Base-by-base conservation (phyloP, 345 rosid species). In the Pugionium dolabratum region DNA sequence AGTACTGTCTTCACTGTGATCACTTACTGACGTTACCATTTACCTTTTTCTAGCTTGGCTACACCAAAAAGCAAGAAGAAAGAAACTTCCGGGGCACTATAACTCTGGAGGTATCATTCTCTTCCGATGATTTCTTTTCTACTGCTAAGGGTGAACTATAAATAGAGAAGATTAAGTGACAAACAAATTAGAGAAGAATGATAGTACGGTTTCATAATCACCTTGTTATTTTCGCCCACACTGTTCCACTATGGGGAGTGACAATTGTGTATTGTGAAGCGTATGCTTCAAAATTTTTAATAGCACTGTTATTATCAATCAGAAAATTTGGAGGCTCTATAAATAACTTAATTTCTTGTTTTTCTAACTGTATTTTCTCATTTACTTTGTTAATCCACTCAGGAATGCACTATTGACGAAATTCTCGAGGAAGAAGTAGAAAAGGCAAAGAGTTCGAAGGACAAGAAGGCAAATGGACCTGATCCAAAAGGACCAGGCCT, bases 41-140 rank as follows among this genome's bases (percentile, higher is more conserved):
- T 40, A 25, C 76, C 78, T 10, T 77, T 35, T 52, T 74, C 73
- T 84, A 94, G 99, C 91, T 94, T 59, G 97, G 99, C 58, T 95
- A 95, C 76, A 91, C 99, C 43, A 89, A 86, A 79, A 95, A 89
- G 80, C 89, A 82, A 81, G 99, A 95, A 76, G 99, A 95, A 70
- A 82, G 85, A 64, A 89, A 84, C 65, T 95, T 95, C 63, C 95
- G 94, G 18, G 99, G 99, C 70, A 95, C 93, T 66, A 80, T 95
- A 59, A 80, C 83, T 49, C 83, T 95, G 82, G 99, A 95, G 99
- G 99, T 95, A 82, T 50, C 49, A 4, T 37, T 49, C 37, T 67
- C 77, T 52, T 29, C 59, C 31, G n/a, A 32, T 59, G 30, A 37
- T 54, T 72, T 76, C 30, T 25, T 55, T 32, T 18, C 31, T 47